phyloP scores from a whole-genome alignment of 2,329 filamentous ascomycete species.

The Botrytis elliptica region DNA sequence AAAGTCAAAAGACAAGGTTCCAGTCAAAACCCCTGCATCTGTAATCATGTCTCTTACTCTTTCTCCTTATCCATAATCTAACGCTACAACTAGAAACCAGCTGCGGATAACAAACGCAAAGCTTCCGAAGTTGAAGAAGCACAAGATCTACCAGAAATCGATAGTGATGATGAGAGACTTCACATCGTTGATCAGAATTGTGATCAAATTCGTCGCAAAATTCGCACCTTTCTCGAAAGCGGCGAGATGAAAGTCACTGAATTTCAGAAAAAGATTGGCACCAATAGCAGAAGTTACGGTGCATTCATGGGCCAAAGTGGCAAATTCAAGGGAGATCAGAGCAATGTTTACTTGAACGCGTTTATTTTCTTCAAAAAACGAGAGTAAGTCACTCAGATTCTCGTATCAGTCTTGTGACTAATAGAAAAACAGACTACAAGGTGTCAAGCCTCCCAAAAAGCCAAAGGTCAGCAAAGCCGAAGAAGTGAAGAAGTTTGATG shows the following conservation, averaged over 20 bases:
- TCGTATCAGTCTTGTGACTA: background rate
- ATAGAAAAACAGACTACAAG: conserved; percentile 39
- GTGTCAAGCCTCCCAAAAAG: conserved; percentile 41
- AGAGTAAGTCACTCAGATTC: conserved; percentile 36
- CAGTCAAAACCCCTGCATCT: background rate
- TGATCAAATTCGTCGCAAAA: conserved; percentile 44
- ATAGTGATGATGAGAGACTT: conserved; percentile 27
- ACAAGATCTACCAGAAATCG: conserved; percentile 21
- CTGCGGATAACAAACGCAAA: conserved; percentile 25
- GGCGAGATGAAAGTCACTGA: conserved; percentile 47
- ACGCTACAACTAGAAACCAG: background rate
- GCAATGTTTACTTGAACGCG: conserved; percentile 42
- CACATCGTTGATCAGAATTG: conserved; percentile 29
- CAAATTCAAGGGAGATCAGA: conserved; percentile 40
- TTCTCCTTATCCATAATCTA: background rate
- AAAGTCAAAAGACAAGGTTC: background rate
- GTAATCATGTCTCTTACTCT: background rate
- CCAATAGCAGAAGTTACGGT: conserved; percentile 41
- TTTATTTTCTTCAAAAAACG: conserved; percentile 51
- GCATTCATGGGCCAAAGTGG: conserved; percentile 52
- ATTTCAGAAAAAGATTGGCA: conserved; percentile 44
- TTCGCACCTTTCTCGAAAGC: conserved; percentile 43
- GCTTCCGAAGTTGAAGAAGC: conserved; percentile 21
- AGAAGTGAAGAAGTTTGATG: conserved; percentile 40
- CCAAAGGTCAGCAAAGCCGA: conserved; percentile 40